Conservation (phyloP, 2,329 filamentous ascomycete species). For the Colletotrichum spinosum region DNA sequence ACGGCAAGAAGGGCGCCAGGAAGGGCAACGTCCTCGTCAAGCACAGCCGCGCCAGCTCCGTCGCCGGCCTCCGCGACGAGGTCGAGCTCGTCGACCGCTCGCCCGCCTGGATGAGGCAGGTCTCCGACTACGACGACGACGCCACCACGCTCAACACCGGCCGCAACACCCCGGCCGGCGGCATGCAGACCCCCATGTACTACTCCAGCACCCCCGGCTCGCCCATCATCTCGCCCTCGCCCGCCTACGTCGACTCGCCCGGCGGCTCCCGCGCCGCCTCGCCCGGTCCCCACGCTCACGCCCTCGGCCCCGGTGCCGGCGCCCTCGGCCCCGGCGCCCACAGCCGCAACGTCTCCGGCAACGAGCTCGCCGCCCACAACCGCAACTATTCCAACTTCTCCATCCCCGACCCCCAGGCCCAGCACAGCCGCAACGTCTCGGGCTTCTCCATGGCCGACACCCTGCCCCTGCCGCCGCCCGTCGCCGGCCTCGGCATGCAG, state of each 20-base stretch:
- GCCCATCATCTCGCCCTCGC: constrained; percentile 29
- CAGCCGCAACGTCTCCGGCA: constrained; percentile 15
- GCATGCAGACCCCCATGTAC: constrained; percentile 28
- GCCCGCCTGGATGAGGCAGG: constrained; percentile 36
- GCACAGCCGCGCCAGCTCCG: constrained; percentile 26
- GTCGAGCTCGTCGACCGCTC: constrained; percentile 36
- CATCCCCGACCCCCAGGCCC: constrained; percentile 7
- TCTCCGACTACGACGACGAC: constrained; percentile 35
- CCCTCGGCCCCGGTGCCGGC: no score
- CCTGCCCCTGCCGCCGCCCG: constrained; percentile 41
- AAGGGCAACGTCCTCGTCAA: constrained; percentile 37
- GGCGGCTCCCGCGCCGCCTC: constrained; percentile 27
- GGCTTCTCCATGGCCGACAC: constrained; percentile 41
- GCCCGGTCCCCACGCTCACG: constrained; percentile 6
- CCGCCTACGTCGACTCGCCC: constrained; percentile 33
- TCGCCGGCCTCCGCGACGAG: constrained; percentile 29
- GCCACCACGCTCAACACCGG: constrained; percentile 34
- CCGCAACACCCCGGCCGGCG: constrained; percentile 32
- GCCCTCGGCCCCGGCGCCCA: neutral
- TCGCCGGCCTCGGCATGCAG: constrained; percentile 25
- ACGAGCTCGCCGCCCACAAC: constrained; percentile 36
- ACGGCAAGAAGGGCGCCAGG: constrained; percentile 34
- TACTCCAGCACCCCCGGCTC: constrained; percentile 33
- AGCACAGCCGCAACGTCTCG: constrained; percentile 28
- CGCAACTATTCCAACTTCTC: constrained; percentile 33